Conservation (phyloP, 2,329 filamentous ascomycete genomes). For the Pseudogymnoascus pannorum region DNA sequence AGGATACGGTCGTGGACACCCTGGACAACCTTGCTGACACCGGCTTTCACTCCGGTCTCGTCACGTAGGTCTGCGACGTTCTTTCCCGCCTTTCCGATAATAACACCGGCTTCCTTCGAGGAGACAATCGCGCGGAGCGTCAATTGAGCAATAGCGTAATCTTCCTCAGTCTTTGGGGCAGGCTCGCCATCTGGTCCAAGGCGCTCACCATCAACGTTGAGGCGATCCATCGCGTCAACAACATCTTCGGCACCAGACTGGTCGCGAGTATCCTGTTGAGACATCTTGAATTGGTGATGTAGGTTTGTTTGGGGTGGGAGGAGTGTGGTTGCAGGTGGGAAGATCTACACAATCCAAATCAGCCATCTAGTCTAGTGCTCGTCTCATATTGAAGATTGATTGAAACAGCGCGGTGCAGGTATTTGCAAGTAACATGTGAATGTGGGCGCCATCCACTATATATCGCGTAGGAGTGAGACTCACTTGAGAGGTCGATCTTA, state of each 20-base stretch:
- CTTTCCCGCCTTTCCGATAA: conserved; percentile 97
- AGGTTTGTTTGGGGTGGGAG: conserved; percentile 4
- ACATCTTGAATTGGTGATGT: conserved; percentile 21
- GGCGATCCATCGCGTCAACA: conserved; percentile 53
- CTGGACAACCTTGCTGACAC: conserved; percentile 97
- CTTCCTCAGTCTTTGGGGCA: conserved; percentile 87
- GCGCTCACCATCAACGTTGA: conserved; percentile 49
- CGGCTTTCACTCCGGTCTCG: conserved; percentile 95
- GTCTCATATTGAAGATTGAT: not conserved
- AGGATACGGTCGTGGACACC: conserved; percentile 96
- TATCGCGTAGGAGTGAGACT: not conserved
- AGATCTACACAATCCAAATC: not conserved
- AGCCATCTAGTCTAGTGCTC: not conserved
- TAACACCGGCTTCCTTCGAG: conserved; percentile 96
- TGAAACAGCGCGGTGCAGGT: not conserved
- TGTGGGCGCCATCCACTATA: not conserved
- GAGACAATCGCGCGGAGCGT: conserved; percentile 96
- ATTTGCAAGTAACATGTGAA: not conserved
- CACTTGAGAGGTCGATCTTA: not conserved
- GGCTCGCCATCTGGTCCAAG: conserved; percentile 69
- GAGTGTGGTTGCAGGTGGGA: not conserved
- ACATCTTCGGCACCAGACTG: conserved; percentile 41
- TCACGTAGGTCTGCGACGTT: conserved; percentile 96
- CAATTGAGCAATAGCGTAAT: conserved; percentile 87
- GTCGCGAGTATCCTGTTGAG: conserved; percentile 26